Base-by-base conservation (phyloP, 2,329 filamentous ascomycete genomes). In the Penicillium oxalicum region DNA sequence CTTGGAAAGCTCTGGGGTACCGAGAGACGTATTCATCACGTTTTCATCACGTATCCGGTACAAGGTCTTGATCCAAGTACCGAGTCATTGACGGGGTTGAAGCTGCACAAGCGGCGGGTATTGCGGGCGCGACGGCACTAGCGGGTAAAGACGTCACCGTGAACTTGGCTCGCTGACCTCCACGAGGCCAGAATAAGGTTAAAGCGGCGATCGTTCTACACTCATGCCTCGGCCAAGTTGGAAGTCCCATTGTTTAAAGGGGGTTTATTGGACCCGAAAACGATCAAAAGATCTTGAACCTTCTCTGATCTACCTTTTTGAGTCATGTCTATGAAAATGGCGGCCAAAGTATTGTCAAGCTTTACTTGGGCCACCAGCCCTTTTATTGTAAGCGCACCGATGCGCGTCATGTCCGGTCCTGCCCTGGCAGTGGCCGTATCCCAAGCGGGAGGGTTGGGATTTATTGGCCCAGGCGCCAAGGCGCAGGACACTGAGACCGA, bases 341-440 rank as follows among this genome's bases (percentile, higher is more conserved):
- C 53, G 12, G 36, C 46, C 18, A 60, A 45, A 34, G 29, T 61
- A 34, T 26, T 60, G 7, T 53, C 53, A 2, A 50, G 51, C 71
- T 84, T 83, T 58, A 80, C 82, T 56, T 86, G 83, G 82, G 76
- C 74, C 4, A 63, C 72, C n/a, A 59, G 65, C 2, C 83, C 83
- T 1, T 68, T 88, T 13, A 75, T 89, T 24, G 73, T 80, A 47
- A 71, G 76, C 47, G 86, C 83, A 2, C 87, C 86, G 0, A 89
- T 90, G 86, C 80, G 84, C 44, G 74, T 84, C 24, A 81, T 88
- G 55, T 71, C 76, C 53, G 77, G 69, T 59, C 78, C 66, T 50
- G 75, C 63, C 0, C 74, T 89, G 2, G 82, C 84, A 2, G 70
- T 82, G 13, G 77, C 81, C 32, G 76, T 88, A 11, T 82, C 80